phyloP scores from a whole-genome alignment of 1,139 yeast species.

The Yamadazyma atlantica region DNA sequence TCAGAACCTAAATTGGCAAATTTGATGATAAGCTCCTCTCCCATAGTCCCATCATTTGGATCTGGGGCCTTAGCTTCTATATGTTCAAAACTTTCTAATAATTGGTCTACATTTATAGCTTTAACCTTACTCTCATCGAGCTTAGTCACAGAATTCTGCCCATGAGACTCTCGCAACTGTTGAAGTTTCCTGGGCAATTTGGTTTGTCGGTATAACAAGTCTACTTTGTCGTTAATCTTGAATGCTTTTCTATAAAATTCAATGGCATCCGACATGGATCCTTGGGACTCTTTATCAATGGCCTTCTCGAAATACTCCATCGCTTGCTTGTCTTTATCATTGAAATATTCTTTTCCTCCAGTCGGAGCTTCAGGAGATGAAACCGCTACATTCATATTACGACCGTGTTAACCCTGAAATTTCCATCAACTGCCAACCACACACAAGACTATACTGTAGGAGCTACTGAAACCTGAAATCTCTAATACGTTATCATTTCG shows the following conservation, averaged over 20 bases:
- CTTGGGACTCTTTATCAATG: conserved; percentile 67
- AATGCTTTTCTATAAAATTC: conserved; percentile 71
- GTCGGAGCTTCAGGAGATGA: background rate
- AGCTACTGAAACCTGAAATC: too few relatives aligned
- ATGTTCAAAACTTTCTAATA: conserved; percentile 31
- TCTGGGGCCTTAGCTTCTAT: conserved; percentile 31
- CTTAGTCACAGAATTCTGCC: conserved; percentile 27
- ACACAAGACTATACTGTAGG: too few relatives aligned
- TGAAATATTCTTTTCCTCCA: background rate
- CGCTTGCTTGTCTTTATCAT: conserved; percentile 36
- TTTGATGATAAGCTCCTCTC: conserved; percentile 23
- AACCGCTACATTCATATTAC: background rate
- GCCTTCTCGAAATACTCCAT: conserved; percentile 67
- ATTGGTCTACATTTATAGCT: conserved; percentile 37
- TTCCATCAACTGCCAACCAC: too few relatives aligned
- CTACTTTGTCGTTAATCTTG: conserved; percentile 66
- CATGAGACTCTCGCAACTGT: conserved; percentile 26
- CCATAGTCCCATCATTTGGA: conserved; percentile 17
- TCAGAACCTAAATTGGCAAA: conserved; percentile 33
- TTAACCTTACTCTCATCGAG: conserved; percentile 34
- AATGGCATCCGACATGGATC: conserved; percentile 80
- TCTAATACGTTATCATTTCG: background rate
- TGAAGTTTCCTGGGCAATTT: conserved; percentile 34
- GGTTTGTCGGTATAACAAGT: conserved; percentile 58
- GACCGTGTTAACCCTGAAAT: too few relatives aligned